phyloP scores from a whole-genome alignment of 2,329 filamentous ascomycete species.

The Curvularia lunata region DNA sequence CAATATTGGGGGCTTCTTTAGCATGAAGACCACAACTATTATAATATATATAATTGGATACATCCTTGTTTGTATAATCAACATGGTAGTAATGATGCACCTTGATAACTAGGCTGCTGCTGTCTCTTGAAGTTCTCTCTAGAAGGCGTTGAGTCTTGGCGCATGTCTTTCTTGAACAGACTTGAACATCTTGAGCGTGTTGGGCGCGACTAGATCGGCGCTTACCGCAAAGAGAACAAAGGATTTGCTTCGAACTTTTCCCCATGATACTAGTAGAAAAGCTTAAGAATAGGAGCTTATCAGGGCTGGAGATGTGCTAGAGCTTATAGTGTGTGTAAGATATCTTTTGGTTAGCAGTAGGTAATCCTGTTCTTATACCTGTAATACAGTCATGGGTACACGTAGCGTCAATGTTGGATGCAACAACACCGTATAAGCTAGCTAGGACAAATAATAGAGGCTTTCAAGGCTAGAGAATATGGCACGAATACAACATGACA shows the following conservation, averaged over 20 bases:
- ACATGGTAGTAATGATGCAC: constrained; percentile 14
- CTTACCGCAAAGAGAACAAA: constrained; percentile 13
- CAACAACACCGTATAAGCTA: neutral
- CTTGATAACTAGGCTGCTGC: constrained; percentile 8
- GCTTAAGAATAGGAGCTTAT: neutral
- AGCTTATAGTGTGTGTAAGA: neutral
- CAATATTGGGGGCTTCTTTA: neutral
- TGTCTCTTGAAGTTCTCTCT: constrained; percentile 1
- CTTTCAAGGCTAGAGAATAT: neutral
- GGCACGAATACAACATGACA: neutral
- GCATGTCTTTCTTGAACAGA: constrained; percentile 14
- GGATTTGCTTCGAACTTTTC: neutral
- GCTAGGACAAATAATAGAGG: neutral
- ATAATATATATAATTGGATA: constrained; percentile 3
- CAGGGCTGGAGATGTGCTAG: neutral
- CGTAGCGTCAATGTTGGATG: neutral
- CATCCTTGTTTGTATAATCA: constrained; percentile 7
- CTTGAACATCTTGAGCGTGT: constrained; percentile 2
- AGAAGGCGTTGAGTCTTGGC: constrained; percentile 9
- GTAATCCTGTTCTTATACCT: neutral
- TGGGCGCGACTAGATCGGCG: constrained; percentile 1
- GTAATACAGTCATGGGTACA: neutral
- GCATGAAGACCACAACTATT: neutral
- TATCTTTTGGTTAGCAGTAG: neutral
- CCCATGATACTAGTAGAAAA: neutral